A percentile compares a stretch with the other conserved stretches of the same genome.
phyloP scores from a whole-genome alignment of 768 basidiomycete genomes.

The Phaffia tasmanica region DNA sequence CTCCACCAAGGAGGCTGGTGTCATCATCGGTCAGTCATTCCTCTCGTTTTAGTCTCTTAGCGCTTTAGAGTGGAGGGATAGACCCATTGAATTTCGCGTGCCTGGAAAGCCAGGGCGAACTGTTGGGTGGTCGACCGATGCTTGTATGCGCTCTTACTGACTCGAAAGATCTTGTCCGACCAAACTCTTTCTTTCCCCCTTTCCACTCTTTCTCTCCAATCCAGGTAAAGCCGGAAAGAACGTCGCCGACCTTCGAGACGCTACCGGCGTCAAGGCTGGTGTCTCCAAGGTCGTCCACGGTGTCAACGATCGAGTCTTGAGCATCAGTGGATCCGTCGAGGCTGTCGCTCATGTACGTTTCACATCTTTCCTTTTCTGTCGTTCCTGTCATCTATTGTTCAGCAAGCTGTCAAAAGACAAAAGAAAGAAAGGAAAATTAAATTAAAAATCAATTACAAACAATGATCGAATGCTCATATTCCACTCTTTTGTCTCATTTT shows the following conservation, averaged over 20 bases:
- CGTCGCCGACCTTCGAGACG: conserved; percentile 89
- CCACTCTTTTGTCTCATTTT: conserved; percentile 12
- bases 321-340: conserved; percentile 82
- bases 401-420: background rate
- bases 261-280: conserved; percentile 94
- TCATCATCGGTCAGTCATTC: conserved; percentile 57
- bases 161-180: background rate
- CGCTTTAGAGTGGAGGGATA: background rate
- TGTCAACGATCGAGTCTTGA: conserved; percentile 94
- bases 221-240: conserved; percentile 82
- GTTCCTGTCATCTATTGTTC: no score
- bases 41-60: conserved; percentile 18
- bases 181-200: background rate
- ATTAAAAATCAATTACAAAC: background rate
- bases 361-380: no score
- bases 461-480: background rate
- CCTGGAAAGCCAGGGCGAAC: background rate
- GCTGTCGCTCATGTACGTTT: conserved; percentile 71
- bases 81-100: no score
- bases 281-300: conserved; percentile 97
- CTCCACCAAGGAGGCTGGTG: conserved; percentile 90
- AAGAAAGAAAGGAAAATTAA: background rate
- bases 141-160: background rate
- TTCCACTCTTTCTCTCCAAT: conserved; percentile 20
- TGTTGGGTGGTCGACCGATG: background rate